Base-by-base conservation (phyloP, 805 yeast species). In the Wickerhamiella azymoides region DNA sequence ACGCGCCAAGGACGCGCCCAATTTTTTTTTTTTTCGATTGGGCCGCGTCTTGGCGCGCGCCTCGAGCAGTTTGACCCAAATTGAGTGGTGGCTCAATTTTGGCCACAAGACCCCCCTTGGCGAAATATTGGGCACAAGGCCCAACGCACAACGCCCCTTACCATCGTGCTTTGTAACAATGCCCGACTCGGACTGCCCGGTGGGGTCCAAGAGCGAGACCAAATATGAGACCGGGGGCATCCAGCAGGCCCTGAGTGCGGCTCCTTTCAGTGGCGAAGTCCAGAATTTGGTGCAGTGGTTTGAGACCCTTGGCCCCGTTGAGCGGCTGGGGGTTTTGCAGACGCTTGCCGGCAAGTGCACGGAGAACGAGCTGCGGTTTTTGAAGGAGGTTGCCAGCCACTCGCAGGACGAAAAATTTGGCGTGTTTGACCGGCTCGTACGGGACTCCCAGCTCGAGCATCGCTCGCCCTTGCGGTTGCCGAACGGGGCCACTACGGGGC, bases 211-310 rank as follows among this genome's bases (percentile, higher is more conserved):
- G 37, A 46, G 40, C 46, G 45, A 37, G 37, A 11, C 26, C 40
- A 32, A 32, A n/a, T 18, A 39, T 27, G 45, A 33, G 14, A 7
- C 33, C 10, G 41, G 19, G 16, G 41, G 14, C 11, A 26, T 39
- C 27, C 28, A 35, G 39, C 40, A 24, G n/a, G 39, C 25, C 3
- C 26, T 61, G 54, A 58, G 64, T 18, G 51, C 60, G 25, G 59
- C 55, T 25, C 46, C 52, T 13, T 49, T 58, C 39, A 56, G 56
- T 40, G 58, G 60, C 25, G 67, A 64, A 49, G 57, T 64, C 25
- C 46, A 50, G 38, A 59, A 63, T 28, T 56, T 66, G 47, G 69
- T 63, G 51, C 57, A 58, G 43, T 67, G 71, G 71, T 67, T 64
- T 52, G 59, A 62, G 35, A 57, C 59, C 28, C 58, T 67, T 27